Evolutionary conservation across 2,329 filamentous ascomycete genomes (phyloP).

Genomic region (Gnomoniopsis smithogilvyi): DNA sequence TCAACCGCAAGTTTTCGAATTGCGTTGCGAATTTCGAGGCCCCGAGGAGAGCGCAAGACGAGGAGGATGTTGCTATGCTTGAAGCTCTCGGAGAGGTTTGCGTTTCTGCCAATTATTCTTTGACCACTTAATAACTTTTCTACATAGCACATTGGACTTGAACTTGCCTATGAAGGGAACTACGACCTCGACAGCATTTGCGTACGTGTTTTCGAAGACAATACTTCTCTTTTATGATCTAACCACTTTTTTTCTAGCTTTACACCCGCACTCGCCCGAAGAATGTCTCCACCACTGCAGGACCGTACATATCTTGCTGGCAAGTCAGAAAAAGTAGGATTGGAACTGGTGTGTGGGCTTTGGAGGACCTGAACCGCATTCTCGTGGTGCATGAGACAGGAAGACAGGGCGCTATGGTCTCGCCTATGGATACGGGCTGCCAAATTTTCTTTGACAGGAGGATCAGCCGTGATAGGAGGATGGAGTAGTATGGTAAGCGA

Average conservation of each 20-base stretch:
- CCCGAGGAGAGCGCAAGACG: neutral
- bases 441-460: neutral
- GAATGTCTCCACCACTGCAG: neutral
- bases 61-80: neutral
- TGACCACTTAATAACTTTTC: no score
- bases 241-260: neutral
- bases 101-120: no score
- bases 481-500: neutral
- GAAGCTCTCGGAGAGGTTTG: neutral
- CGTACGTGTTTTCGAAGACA: no score
- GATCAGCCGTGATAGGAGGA: neutral
- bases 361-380: neutral
- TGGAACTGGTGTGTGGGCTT: neutral
- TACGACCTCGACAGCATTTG: no score
- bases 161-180: neutral
- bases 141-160: neutral
- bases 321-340: neutral
- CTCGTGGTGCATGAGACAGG: neutral
- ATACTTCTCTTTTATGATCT: no score
- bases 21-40: neutral
- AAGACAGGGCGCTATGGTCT: neutral
- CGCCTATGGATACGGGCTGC: neutral
- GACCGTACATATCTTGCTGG: neutral
- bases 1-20: neutral
- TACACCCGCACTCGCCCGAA: neutral